phyloP scores from a whole-genome alignment of 1,139 yeast genomes.

The Sugiyamaella castrensis region DNA sequence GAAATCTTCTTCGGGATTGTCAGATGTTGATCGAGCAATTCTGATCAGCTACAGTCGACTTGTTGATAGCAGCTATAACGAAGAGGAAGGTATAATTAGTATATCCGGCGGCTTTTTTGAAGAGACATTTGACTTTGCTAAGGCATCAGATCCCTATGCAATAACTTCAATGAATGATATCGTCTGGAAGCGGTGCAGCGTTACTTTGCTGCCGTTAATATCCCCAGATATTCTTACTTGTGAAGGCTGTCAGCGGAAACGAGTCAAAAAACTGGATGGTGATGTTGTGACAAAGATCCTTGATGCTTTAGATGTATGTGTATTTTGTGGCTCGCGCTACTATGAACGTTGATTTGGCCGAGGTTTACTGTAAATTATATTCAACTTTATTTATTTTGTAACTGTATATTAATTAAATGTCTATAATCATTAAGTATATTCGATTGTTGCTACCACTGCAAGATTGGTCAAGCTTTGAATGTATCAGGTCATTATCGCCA shows the following conservation, averaged over 20 bases:
- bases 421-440: too few species aligned
- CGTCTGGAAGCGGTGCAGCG: constrained; percentile 27
- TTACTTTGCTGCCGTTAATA: constrained; percentile 26
- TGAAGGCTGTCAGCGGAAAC: constrained; percentile 24
- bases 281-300: constrained; percentile 18
- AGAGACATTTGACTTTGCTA: constrained; percentile 24
- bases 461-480: too few species aligned
- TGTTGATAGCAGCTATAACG: constrained; percentile 12
- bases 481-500: too few species aligned
- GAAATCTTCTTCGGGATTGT: constrained; percentile 4
- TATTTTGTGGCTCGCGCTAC: constrained; percentile 29
- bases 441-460: too few species aligned
- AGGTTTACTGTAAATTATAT: too few species aligned
- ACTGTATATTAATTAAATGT: too few species aligned
- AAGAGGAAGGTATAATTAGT: constrained; percentile 7
- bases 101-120: constrained; percentile 23
- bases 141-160: constrained; percentile 4
- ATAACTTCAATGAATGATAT: constrained; percentile 14
- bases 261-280: constrained; percentile 12
- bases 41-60: constrained; percentile 18
- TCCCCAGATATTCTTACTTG: constrained; percentile 25
- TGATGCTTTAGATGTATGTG: constrained; percentile 24
- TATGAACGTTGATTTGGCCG: constrained; percentile 18
- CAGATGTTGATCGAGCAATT: constrained; percentile 4
- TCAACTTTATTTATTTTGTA: too few species aligned